Evolutionary conservation across 257 asterid genomes (phyloP).

Genomic region (Solanum ahanhuiri): DNA sequence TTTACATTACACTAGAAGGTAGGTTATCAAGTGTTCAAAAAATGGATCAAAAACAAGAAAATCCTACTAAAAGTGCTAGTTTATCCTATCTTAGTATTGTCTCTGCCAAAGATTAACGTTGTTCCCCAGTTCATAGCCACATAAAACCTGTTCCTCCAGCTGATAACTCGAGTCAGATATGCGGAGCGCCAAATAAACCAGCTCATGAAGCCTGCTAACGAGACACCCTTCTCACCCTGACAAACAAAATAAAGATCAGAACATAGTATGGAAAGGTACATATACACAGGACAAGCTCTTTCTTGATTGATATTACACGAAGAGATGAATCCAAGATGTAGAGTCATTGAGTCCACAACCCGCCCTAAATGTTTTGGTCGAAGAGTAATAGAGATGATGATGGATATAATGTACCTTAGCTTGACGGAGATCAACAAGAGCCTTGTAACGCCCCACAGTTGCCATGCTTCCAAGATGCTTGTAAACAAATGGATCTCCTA

Average conservation of each 20-base stretch:
- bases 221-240: constrained; percentile 58
- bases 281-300: not conserved
- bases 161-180: constrained; percentile 64
- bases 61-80: not conserved
- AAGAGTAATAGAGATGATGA: not conserved
- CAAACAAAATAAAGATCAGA: not conserved
- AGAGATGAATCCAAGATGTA: not conserved
- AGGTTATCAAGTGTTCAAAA: not conserved
- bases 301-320: not conserved
- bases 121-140: constrained; percentile 89
- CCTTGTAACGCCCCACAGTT: constrained; percentile 84
- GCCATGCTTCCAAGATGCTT: constrained; percentile 93
- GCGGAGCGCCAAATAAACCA: constrained; percentile 92
- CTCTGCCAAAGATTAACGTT: constrained; percentile 78
- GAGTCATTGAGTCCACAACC: not conserved
- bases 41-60: not conserved
- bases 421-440: constrained; percentile 78
- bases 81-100: constrained; percentile 57
- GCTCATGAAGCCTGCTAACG: constrained; percentile 66
- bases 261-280: not conserved
- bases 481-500: constrained; percentile 79
- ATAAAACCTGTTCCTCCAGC: constrained; percentile 91
- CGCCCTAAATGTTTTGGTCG: not conserved
- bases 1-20: not conserved
- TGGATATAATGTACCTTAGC: constrained; percentile 41